Conservation (phyloP, 1,284 basidiomycete species). For the Cryptococcus sp. region DNA sequence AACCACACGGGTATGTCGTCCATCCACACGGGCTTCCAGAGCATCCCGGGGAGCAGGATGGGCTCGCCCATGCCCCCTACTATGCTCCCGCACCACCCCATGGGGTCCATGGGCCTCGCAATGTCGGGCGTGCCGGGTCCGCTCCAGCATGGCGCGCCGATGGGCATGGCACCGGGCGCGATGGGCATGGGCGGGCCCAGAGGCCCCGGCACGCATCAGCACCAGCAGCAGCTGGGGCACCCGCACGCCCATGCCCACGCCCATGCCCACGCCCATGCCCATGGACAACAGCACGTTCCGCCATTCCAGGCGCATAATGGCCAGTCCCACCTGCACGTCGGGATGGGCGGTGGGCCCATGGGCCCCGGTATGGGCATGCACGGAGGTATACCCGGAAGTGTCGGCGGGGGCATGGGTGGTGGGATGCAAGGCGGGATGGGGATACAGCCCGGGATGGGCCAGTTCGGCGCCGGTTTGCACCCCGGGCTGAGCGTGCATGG, state of each 20-base stretch:
- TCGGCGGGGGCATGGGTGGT: constrained; percentile 38
- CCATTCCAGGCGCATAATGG: constrained; percentile 12
- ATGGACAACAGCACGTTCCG: background rate
- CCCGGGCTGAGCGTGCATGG: constrained; percentile 40
- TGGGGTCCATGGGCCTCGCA: too few species aligned
- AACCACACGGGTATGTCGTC: constrained; percentile 37
- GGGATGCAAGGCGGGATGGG: constrained; percentile 21
- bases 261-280: background rate
- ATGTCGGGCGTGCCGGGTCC: too few species aligned
- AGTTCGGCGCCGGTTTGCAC: constrained; percentile 36
- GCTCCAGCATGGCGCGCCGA: background rate
- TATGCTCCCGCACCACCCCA: constrained; percentile 2
- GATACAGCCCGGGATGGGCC: constrained; percentile 26
- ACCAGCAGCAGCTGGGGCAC: too few species aligned
- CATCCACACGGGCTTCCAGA: constrained; percentile 20
- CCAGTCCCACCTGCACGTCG: constrained; percentile 39
- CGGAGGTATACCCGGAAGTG: background rate
- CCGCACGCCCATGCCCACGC: background rate
- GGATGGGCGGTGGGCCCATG: constrained; percentile 38
- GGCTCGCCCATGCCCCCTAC: constrained; percentile 22
- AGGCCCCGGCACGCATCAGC: too few species aligned
- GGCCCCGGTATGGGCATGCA: background rate
- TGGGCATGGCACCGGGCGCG: constrained; percentile 9
- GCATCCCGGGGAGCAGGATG: constrained; percentile 16
- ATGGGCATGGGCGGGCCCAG: too few species aligned